These are phyloP conservation scores for Akebia trifoliata DNA, from an alignment of 164 flowering plant genomes.

Conservation along the genomic window DNA sequence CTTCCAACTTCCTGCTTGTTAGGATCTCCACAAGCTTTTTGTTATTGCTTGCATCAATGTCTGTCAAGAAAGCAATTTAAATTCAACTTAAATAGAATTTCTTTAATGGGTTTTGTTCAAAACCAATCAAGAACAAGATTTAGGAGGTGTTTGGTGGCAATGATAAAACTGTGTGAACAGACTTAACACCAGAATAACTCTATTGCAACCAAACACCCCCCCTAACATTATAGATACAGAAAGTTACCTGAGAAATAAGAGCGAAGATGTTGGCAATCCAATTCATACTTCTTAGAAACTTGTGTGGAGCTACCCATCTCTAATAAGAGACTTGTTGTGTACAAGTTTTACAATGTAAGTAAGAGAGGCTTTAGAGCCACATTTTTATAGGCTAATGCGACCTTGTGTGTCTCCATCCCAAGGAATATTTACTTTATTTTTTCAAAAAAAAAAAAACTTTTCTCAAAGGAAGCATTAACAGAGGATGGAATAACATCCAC, in stretches of 20 bases:
- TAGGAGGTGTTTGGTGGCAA: no score
- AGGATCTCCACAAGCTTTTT: constrained; percentile 26
- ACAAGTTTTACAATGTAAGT: not conserved
- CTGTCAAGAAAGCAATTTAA: constrained; percentile 10
- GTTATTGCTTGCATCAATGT: constrained; percentile 14
- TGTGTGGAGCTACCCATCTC: constrained; percentile 19
- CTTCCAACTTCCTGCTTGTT: constrained; percentile 20
- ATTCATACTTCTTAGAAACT: constrained; percentile 15
- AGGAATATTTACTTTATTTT: constrained; percentile 16
- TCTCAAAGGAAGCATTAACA: constrained; percentile 13
- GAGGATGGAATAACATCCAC: constrained; percentile 16
- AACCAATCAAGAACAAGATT: no score
- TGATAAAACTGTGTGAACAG: no score
- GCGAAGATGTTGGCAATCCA: constrained; percentile 25
- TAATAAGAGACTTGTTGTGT: not conserved
- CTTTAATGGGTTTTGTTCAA: no score
- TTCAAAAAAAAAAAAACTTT: not conserved
- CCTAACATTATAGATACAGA: not conserved
- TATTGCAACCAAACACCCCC: not conserved
- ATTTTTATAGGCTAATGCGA: constrained; percentile 13
- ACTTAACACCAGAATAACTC: not conserved
- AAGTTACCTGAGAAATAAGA: constrained; percentile 22
- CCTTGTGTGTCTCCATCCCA: constrained; percentile 7
- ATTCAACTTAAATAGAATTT: no score
- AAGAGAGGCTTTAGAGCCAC: not conserved